These are phyloP conservation scores for Stentor coeruleus DNA, from an alignment of 73 alveolate species.

Conservation along the genomic window DNA sequence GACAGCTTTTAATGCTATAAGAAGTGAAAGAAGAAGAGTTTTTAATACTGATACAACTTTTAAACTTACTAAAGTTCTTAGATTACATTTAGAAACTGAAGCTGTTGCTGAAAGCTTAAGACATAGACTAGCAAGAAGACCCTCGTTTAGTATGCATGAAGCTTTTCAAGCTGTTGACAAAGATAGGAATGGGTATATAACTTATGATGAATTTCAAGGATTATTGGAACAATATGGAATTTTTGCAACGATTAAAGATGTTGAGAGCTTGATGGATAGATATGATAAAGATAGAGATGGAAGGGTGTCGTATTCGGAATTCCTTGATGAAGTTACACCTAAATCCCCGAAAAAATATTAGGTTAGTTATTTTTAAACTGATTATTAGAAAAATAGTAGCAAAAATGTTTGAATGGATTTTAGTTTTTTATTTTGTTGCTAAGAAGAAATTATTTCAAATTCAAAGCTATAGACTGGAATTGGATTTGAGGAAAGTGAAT, in stretches of 20 bases:
- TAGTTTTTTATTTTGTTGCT: too few species aligned
- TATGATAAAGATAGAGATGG: constrained; percentile 36
- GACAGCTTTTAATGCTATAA: background rate
- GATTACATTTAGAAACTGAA: background rate
- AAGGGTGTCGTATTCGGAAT: constrained; percentile 27
- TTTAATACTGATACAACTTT: background rate
- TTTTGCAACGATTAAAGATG: background rate
- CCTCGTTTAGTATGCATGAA: constrained; percentile 10
- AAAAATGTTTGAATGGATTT: too few species aligned
- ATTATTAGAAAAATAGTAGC: too few species aligned
- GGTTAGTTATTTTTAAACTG: too few species aligned
- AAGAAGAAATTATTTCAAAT: too few species aligned
- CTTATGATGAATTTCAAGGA: constrained; percentile 18
- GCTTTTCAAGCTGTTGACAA: constrained; percentile 22
- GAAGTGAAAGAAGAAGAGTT: constrained; percentile 26
- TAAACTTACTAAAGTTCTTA: constrained; percentile 13
- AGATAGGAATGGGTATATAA: constrained; percentile 12
- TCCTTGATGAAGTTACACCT: constrained; percentile 31
- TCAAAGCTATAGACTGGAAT: too few species aligned
- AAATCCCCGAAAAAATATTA: constrained; percentile 15
- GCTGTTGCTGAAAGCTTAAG: background rate
- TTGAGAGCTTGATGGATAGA: constrained; percentile 9
- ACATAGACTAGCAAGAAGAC: background rate
- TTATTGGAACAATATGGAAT: constrained; percentile 7
- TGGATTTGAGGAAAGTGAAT: too few species aligned